phyloP scores from a whole-genome alignment of 2,329 filamentous ascomycete genomes.

The Fusarium ramigenum region DNA sequence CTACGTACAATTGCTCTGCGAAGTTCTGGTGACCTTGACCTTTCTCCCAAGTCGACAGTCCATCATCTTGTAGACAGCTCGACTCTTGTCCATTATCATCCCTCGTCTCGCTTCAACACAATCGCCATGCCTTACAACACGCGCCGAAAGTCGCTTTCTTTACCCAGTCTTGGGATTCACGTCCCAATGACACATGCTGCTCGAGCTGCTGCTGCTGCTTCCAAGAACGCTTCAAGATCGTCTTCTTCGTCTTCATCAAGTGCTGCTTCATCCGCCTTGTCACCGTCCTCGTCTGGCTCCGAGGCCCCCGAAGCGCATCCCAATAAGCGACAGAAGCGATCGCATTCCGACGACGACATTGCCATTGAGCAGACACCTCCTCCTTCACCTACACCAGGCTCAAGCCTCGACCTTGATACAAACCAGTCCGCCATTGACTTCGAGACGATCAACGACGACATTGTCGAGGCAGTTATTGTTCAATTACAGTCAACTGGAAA shows the following conservation, averaged over 20 bases:
- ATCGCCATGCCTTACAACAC: conserved; percentile 90
- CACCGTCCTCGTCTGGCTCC: conserved; percentile 45
- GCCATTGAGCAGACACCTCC: conserved; percentile 79
- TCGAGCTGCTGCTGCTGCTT: conserved; percentile 62
- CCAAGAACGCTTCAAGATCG: conserved; percentile 48
- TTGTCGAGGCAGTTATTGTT: conserved; percentile 88
- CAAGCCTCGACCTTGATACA: conserved; percentile 43
- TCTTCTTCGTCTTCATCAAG: conserved; percentile 41
- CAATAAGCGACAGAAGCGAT: conserved; percentile 79
- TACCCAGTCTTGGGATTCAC: conserved; percentile 92
- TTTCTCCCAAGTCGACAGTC: conserved; percentile 30
- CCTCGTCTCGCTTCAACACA: conserved; percentile 15
- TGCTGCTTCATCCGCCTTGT: conserved; percentile 44
- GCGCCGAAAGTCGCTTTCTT: conserved; percentile 91
- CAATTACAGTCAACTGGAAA: conserved; percentile 92
- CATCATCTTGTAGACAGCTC: conserved; percentile 26
- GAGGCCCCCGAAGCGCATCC: conserved; percentile 52
- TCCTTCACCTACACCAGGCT: conserved; percentile 49
- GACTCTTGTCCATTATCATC: conserved; percentile 2
- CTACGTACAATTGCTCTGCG: conserved; percentile 28
- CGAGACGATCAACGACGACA: conserved; percentile 90
- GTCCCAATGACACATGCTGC: conserved; percentile 74
- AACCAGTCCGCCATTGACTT: conserved; percentile 62
- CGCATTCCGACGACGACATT: conserved; percentile 84
- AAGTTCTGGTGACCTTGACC: conserved; percentile 23